A percentile compares a stretch with the other conserved stretches of the same genome.
Conservation (phyloP, 2,329 filamentous ascomycete genomes). For the Gremmenia infestans region DNA sequence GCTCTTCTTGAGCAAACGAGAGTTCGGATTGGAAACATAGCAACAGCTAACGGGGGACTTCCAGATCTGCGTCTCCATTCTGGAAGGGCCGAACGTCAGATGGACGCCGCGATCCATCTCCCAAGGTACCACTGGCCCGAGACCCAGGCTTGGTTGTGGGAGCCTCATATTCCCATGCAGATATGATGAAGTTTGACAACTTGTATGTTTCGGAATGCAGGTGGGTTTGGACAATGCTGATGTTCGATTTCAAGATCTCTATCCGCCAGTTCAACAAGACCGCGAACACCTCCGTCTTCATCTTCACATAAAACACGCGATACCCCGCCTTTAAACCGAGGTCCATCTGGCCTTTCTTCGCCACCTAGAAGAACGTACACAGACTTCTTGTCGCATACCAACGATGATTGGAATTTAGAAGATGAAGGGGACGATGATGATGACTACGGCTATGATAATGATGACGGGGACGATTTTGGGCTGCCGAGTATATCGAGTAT, state of each 20-base stretch:
- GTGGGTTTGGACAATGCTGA: constrained; percentile 6
- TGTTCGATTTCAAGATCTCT: constrained; percentile 45
- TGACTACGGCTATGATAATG: constrained; percentile 71
- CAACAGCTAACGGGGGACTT: constrained; percentile 27
- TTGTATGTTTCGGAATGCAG: constrained; percentile 49
- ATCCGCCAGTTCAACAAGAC: constrained; percentile 57
- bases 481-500: constrained; percentile 88
- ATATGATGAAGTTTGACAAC: constrained; percentile 83
- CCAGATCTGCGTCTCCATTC: constrained; percentile 81
- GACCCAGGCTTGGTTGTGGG: constrained; percentile 77
- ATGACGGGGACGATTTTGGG: constrained; percentile 93
- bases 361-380: constrained; percentile 71
- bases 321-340: constrained; percentile 50
- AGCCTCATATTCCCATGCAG: constrained; percentile 92
- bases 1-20: neutral
- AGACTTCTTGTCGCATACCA: constrained; percentile 74
- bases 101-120: constrained; percentile 49
- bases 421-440: constrained; percentile 65
- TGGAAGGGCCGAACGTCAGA: constrained; percentile 62
- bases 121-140: constrained; percentile 47
- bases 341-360: constrained; percentile 49
- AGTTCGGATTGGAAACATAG: neutral
- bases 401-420: constrained; percentile 75
- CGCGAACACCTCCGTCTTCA: constrained; percentile 70
- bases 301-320: constrained; percentile 50